phyloP scores from a whole-genome alignment of 2,329 filamentous ascomycete species.

The Sporothrix variecibatus region DNA sequence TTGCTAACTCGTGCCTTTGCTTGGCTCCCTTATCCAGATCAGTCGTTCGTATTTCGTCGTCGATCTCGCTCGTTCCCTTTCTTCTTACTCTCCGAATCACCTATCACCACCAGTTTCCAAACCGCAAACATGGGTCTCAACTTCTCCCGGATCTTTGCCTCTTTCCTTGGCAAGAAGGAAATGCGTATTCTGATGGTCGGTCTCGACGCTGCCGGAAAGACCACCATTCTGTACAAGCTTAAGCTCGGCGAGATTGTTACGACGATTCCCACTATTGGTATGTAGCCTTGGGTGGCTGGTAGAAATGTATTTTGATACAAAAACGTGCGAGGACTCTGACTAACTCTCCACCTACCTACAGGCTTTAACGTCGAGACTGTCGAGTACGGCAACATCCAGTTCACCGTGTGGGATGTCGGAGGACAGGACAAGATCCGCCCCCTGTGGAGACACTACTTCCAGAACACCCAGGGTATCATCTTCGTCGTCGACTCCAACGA shows the following conservation, averaged over 20 bases:
- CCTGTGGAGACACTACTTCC: slow-evolving; percentile 99
- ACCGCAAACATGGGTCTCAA: slow-evolving; percentile 91
- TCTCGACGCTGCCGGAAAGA: slow-evolving; percentile 99
- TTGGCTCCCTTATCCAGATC: background rate
- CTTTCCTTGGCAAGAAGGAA: slow-evolving; percentile 99
- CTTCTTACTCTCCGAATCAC: background rate
- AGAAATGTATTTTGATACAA: background rate
- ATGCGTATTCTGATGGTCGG: slow-evolving; percentile 99
- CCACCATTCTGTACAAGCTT: slow-evolving; percentile 99
- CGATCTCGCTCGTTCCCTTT: slow-evolving; percentile 19
- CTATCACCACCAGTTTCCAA: slow-evolving; percentile 29
- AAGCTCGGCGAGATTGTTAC: slow-evolving; percentile 99
- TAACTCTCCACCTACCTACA: slow-evolving; percentile 40
- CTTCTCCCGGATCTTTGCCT: slow-evolving; percentile 95
- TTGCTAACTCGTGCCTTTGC: slow-evolving; percentile 6
- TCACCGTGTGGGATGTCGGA: slow-evolving; percentile 99
- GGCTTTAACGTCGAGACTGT: slow-evolving; percentile 99
- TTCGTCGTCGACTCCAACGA: slow-evolving; percentile 99
- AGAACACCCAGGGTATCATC: slow-evolving; percentile 99
- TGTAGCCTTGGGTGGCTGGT: slow-evolving; percentile 37
- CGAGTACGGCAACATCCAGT: slow-evolving; percentile 99
- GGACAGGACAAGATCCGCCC: slow-evolving; percentile 99
- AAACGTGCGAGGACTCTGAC: background rate
- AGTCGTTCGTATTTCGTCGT: slow-evolving; percentile 17
- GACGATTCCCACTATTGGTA: slow-evolving; percentile 97